A percentile compares a stretch with the other conserved stretches of the same genome.
Evolutionary conservation across 352 stramenopile species (phyloP).

Genomic region (Poterioochromonas sp.): DNA sequence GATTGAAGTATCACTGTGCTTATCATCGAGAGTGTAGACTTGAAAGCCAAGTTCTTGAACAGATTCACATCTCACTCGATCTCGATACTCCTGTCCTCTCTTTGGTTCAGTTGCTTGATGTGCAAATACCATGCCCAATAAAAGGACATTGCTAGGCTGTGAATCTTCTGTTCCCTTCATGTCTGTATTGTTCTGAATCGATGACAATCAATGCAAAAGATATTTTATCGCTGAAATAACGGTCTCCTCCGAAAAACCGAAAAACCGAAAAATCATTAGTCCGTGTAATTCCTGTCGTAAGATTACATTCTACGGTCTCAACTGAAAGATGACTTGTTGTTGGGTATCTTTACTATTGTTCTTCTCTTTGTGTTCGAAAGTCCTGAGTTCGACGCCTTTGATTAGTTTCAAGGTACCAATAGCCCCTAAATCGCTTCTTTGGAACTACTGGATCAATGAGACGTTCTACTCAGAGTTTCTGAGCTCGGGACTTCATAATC

Average conservation of each 20-base stretch:
- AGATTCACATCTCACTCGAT: conserved; percentile 20
- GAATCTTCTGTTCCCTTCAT: no score
- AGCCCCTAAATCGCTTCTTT: neutral
- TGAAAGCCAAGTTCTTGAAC: neutral
- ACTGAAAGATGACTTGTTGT: no score
- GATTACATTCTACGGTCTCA: no score
- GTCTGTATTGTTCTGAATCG: no score
- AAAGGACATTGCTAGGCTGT: conserved; percentile 15
- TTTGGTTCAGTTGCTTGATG: neutral
- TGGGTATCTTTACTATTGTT: no score
- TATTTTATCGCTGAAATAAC: no score
- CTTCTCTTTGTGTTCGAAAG: no score
- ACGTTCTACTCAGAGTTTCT: neutral
- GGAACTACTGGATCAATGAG: neutral
- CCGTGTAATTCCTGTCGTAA: no score
- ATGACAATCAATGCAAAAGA: no score
- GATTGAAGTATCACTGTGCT: conserved; percentile 12
- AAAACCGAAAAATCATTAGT: no score
- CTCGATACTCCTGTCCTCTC: conserved; percentile 20
- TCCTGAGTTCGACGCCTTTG: no score
- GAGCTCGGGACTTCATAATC: neutral
- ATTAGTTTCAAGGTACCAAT: neutral
- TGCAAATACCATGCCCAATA: conserved; percentile 18
- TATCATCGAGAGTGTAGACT: conserved; percentile 15
- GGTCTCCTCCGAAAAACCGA: no score